Conservation (phyloP, 2,329 filamentous ascomycete species). For the Teratosphaeria destructans region DNA sequence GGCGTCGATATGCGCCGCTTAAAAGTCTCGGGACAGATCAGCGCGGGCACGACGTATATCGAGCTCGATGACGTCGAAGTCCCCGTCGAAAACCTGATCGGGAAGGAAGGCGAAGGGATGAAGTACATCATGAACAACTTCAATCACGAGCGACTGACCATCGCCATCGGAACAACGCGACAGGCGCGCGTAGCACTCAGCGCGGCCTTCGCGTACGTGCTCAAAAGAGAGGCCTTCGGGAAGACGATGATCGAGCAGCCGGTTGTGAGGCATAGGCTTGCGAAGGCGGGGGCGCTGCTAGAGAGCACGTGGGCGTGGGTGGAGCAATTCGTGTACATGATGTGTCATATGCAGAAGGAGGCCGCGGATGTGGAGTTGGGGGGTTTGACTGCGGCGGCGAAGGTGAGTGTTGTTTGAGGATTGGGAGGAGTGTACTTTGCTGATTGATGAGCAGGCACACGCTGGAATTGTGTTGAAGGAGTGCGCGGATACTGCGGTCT, state of each 20-base stretch:
- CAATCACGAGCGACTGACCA: slow-evolving; percentile 64
- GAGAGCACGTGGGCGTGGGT: slow-evolving; percentile 65
- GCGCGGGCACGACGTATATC: slow-evolving; percentile 63
- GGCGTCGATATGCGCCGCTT: slow-evolving; percentile 60
- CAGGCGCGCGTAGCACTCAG: slow-evolving; percentile 51
- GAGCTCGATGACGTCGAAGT: slow-evolving; percentile 67
- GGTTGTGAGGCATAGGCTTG: slow-evolving; percentile 62
- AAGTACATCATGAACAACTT: slow-evolving; percentile 51
- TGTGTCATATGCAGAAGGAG: slow-evolving; percentile 50
- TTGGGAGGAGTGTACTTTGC: background rate
- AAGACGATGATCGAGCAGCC: slow-evolving; percentile 63
- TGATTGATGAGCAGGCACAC: slow-evolving; percentile 38
- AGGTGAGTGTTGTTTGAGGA: slow-evolving; percentile 26
- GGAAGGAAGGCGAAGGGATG: slow-evolving; percentile 61
- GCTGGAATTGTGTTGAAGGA: slow-evolving; percentile 61
- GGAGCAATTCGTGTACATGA: slow-evolving; percentile 59
- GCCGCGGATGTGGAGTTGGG: slow-evolving; percentile 56
- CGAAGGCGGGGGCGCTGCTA: slow-evolving; percentile 57
- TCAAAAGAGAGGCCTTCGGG: slow-evolving; percentile 58
- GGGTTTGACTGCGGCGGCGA: slow-evolving; percentile 60
- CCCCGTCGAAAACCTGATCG: slow-evolving; percentile 59
- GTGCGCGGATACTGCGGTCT: slow-evolving; percentile 56
- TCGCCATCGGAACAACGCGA: slow-evolving; percentile 54
- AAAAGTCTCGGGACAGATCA: slow-evolving; percentile 54
- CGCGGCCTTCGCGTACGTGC: slow-evolving; percentile 50